Evolutionary conservation across 2,329 filamentous ascomycete genomes (phyloP), one percentile per base, ranked within the genome.

Genomic region (Xylariaceae sp.): DNA sequence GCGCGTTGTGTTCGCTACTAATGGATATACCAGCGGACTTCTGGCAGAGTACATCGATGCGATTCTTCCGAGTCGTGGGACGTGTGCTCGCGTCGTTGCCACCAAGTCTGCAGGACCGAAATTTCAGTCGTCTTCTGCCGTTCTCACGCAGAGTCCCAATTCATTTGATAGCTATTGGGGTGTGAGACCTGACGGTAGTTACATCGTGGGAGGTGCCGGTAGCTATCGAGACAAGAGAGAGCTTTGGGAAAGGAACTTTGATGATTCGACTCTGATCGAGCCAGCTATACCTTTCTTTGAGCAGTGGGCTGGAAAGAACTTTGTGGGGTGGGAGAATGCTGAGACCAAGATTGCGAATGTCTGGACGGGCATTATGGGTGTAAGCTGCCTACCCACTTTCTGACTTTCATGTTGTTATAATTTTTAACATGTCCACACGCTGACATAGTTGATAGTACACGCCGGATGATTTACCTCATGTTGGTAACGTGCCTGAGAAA

Each of bases 21-120:
- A 89, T 57, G 85, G 72, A 11, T 87, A 87, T 63, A 86, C 83
- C 0, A 77, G 81, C 1, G 74, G 77, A 11, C 63, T 89, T 6
- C 68, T 83, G 1, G 82, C 82, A 0, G 63, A 75, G 47, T 86
- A 85, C 61, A 66, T 71, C 6, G 74, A 77, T 51, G 75, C 80
- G 10, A 86, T 89, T 51, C 73, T 85, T 9, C 85, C 85, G 0
- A 75, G 78, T 2, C 75, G 83, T 38, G 84, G 80, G 1, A 66
- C 53, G 11, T 53, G 56, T 48, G 48, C 56, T 44, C 42, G 54
- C 12, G 17, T 59, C 4, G 49, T 54, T 39, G 49, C 54, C 38
- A 44, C 15, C 36, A 22, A 35, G 14, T 31, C 44, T 36, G n/a
- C 14, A 27, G 41, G 43, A 22, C 45, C 33, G 17, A 17, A 42